A percentile compares a stretch with the other conserved stretches of the same genome.
Evolutionary conservation across 2,329 filamentous ascomycete genomes (phyloP).

Genomic region (Penicillium sp.): DNA sequence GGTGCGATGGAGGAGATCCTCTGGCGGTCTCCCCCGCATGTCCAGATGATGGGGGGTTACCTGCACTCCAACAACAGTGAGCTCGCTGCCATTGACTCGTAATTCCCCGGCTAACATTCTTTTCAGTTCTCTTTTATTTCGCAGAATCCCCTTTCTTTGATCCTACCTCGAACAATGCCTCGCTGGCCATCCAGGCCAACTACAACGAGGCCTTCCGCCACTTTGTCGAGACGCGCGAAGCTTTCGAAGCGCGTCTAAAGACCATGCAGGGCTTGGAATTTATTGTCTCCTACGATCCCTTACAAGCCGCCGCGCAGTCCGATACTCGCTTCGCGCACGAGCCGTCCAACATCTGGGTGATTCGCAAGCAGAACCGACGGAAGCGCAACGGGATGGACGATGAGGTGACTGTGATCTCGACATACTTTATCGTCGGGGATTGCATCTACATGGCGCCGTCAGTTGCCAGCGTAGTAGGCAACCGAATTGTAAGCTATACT

Average conservation of each 20-base stretch:
- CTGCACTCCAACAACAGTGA: slow-evolving; percentile 45
- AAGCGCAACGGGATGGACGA: slow-evolving; percentile 43
- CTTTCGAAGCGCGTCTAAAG: slow-evolving; percentile 52
- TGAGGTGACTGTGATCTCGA: slow-evolving; percentile 51
- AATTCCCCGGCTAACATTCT: background rate
- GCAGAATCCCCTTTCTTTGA: slow-evolving; percentile 61
- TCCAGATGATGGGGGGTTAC: slow-evolving; percentile 45
- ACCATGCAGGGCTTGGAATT: slow-evolving; percentile 56
- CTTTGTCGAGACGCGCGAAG: slow-evolving; percentile 51
- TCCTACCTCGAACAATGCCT: slow-evolving; percentile 55
- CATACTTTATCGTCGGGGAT: slow-evolving; percentile 58
- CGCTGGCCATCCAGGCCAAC: slow-evolving; percentile 49
- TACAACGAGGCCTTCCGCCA: slow-evolving; percentile 47
- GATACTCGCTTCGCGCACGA: slow-evolving; percentile 42
- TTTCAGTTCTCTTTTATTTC: slow-evolving; percentile 57
- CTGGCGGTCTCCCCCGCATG: slow-evolving; percentile 43
- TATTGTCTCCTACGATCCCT: slow-evolving; percentile 54
- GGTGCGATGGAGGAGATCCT: slow-evolving; percentile 43
- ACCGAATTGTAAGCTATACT: slow-evolving; percentile 45
- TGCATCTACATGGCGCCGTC: slow-evolving; percentile 59
- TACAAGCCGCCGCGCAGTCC: slow-evolving; percentile 43
- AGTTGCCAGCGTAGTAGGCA: slow-evolving; percentile 54
- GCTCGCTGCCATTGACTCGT: slow-evolving; percentile 5
- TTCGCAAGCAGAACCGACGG: slow-evolving; percentile 54
- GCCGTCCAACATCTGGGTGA: slow-evolving; percentile 53